Base-by-base conservation (phyloP, 75 land plant genomes). In the Isoetes taiwanensis region DNA sequence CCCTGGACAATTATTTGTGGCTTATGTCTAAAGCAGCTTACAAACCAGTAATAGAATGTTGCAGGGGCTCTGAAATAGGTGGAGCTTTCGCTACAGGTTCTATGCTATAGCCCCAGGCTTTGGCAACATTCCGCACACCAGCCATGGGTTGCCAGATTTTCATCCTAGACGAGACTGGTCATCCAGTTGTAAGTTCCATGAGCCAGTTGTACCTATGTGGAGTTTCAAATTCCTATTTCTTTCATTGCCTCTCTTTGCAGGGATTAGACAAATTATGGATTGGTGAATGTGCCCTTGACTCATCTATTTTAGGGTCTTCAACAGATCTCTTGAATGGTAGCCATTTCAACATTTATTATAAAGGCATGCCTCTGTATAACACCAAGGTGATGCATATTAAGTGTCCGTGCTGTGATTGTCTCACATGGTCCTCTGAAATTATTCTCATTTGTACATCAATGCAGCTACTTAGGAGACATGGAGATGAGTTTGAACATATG, bases 21-120 rank as follows among this genome's bases (percentile, higher is more conserved):
- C 65, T 93, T 17, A 84, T 81, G 89, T 79, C 85, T n/a, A 74
- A 78, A 66, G 98, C 98, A 28, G 21, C 59, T 12, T 93, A 81
- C 69, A 87, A 84, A 62, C 98, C 98, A 43, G 75, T 93, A 4
- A 88, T 93, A 46, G 98, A 93, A 54, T 93, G 81, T 69, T 93
- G 98, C 59, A 95, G 98, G 35, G 98, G 98, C 9, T 87, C 98
- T 11, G 98, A 93, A 56, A 84, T 93, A 59, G 96, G 95, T 43
- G 95, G 95, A 29, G 95, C 72, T n/a, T 93, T 87, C 72, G 78
- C 78, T 34, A 54, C 86, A 32, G 98, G 98, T 8, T 84, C 95
- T 5, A 6, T 93, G 57, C 56, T 93, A 34, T 95, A 93, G 67
- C 50, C 85, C 21, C 98, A 93, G 11, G 59, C 88, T 17, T 64